Conservation (phyloP, 192 early-diverging fungal genomes). For the Geranomyces michiganensis region DNA sequence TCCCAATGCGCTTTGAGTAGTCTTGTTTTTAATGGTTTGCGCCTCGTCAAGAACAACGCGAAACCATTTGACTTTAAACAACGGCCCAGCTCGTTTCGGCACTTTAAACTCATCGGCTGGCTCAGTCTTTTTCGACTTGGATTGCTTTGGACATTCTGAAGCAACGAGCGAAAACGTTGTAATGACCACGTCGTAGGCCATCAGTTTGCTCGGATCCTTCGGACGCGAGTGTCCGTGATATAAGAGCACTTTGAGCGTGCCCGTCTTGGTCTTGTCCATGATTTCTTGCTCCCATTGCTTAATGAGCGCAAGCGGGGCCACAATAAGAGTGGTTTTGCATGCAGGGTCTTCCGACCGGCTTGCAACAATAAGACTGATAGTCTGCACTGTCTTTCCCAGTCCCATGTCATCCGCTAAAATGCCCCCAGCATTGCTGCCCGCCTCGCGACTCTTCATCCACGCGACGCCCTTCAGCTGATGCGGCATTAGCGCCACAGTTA, state of each 20-base stretch:
- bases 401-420: constrained; percentile 42
- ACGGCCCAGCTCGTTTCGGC: constrained; percentile 32
- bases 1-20: constrained; percentile 25
- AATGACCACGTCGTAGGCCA: constrained; percentile 47
- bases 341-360: constrained; percentile 51
- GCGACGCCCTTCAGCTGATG: constrained; percentile 40
- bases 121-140: constrained; percentile 28
- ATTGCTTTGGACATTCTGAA: constrained; percentile 40
- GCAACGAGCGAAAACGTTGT: constrained; percentile 46
- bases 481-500: constrained; percentile 24
- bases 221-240: constrained; percentile 64
- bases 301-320: constrained; percentile 70
- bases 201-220: constrained; percentile 60
- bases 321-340: constrained; percentile 69
- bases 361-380: constrained; percentile 62
- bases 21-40: constrained; percentile 49
- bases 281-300: constrained; percentile 77
- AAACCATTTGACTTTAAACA: constrained; percentile 40
- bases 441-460: constrained; percentile 51
- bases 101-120: constrained; percentile 15
- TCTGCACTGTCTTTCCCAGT: constrained; percentile 66
- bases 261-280: constrained; percentile 52
- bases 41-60: constrained; percentile 48
- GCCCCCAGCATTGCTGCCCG: constrained; percentile 32
- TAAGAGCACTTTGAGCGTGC: constrained; percentile 58